Conservation (phyloP, 2,329 filamentous ascomycete genomes). For the Botrytis byssoidea region DNA sequence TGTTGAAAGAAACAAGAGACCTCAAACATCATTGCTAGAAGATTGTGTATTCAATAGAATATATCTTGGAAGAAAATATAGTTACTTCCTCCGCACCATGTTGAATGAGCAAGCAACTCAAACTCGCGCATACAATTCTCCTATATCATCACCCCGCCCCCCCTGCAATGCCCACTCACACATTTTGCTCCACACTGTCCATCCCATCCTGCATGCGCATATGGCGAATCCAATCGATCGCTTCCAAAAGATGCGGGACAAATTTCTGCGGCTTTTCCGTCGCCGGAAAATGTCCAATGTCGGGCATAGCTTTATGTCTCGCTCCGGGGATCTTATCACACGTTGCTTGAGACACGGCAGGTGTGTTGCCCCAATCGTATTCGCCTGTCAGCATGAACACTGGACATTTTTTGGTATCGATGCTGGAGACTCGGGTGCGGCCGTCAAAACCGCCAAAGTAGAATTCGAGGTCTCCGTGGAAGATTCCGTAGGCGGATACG, state of each 20-base stretch:
- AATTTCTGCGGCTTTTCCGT: conserved; percentile 2
- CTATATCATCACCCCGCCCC: background rate
- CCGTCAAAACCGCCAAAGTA: conserved; percentile 52
- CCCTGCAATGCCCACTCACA: background rate
- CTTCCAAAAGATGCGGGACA: background rate
- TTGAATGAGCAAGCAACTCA: background rate
- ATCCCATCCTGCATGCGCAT: background rate
- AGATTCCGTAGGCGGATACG: conserved; percentile 51
- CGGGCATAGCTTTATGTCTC: background rate
- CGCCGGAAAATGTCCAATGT: conserved; percentile 11
- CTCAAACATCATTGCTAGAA: background rate
- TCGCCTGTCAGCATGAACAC: conserved; percentile 50
- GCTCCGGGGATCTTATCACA: background rate
- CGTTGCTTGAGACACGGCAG: conserved; percentile 22
- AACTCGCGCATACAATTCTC: background rate
- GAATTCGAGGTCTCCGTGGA: conserved; percentile 52
- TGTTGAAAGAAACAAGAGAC: too few relatives aligned
- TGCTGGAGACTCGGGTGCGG: conserved; percentile 44
- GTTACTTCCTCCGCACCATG: background rate
- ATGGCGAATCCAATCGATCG: conserved; percentile 1
- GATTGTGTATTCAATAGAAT: background rate
- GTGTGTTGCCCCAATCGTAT: conserved; percentile 29
- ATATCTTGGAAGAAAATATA: background rate
- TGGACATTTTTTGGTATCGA: conserved; percentile 49
- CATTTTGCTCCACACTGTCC: background rate